phyloP scores from a whole-genome alignment of 2,329 filamentous ascomycete genomes.

The Fusarium praegraminearum region DNA sequence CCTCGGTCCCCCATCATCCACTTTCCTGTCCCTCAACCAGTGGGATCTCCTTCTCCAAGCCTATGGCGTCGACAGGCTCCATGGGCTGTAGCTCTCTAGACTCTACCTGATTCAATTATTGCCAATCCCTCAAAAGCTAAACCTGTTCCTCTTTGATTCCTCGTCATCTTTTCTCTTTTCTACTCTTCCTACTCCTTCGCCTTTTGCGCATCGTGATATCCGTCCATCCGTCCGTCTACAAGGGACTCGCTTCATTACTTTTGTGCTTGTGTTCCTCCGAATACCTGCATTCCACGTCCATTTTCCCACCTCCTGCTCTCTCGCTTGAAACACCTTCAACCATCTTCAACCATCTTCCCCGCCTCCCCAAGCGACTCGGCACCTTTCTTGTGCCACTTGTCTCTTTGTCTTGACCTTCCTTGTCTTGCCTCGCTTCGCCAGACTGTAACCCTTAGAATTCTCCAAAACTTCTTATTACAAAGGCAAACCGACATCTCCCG shows the following conservation, averaged over 20 bases:
- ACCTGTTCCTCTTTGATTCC: constrained; percentile 23
- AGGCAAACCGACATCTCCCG: constrained; percentile 26
- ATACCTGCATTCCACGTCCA: constrained; percentile 15
- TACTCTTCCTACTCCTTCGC: constrained; percentile 5
- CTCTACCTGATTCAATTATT: not conserved
- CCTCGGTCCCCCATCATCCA: constrained; percentile 41
- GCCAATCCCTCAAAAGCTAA: constrained; percentile 38
- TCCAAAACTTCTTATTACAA: constrained; percentile 3
- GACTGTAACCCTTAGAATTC: constrained; percentile 20
- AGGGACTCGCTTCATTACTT: constrained; percentile 2
- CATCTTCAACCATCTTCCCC: constrained; percentile 22
- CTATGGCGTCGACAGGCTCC: constrained; percentile 26
- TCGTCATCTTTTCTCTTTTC: constrained; percentile 7
- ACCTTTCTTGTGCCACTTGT: constrained; percentile 20
- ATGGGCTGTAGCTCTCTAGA: not conserved
- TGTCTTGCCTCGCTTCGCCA: constrained; percentile 29
- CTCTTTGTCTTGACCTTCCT: constrained; percentile 10
- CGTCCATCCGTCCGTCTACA: constrained; percentile 3
- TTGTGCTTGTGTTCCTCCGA: constrained; percentile 32
- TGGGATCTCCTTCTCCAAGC: constrained; percentile 9
- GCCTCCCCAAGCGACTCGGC: constrained; percentile 11
- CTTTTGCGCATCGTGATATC: constrained; percentile 13
- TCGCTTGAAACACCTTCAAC: constrained; percentile 22
- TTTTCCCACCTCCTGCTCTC: not conserved
- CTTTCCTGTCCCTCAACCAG: constrained; percentile 1